phyloP scores from a whole-genome alignment of 1,284 basidiomycete species.

The Pseudozyma hubeiensis region DNA sequence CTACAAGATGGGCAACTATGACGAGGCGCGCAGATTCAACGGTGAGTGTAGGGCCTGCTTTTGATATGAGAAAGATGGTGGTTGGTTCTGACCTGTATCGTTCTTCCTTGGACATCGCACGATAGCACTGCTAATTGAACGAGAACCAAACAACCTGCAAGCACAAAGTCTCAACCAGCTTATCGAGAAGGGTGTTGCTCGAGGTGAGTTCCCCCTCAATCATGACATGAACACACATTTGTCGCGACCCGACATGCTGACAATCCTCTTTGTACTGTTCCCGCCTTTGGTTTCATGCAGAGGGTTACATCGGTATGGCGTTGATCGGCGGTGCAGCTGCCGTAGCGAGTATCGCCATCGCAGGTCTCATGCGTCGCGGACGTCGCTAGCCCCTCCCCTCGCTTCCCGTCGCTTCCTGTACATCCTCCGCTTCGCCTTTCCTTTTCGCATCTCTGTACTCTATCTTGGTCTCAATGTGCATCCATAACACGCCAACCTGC shows the following conservation, averaged over 20 bases:
- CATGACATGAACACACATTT: not conserved
- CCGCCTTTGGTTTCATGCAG: slow-evolving; percentile 70
- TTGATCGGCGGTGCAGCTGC: slow-evolving; percentile 90
- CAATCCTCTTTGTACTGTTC: not conserved
- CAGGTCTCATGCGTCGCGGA: slow-evolving; percentile 74
- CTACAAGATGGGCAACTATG: slow-evolving; percentile 96
- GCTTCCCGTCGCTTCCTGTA: not conserved
- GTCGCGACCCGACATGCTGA: not conserved
- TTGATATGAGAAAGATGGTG: not conserved
- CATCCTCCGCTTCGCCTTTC: not conserved
- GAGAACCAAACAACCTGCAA: slow-evolving; percentile 94
- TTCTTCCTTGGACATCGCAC: not conserved
- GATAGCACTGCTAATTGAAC: slow-evolving; percentile 85
- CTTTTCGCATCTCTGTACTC: slow-evolving; percentile 14
- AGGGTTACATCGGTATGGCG: slow-evolving; percentile 94
- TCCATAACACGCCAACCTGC: not conserved
- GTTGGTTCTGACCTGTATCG: not conserved
- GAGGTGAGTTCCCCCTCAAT: slow-evolving; percentile 74
- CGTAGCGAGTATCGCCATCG: slow-evolving; percentile 82
- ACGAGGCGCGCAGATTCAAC: slow-evolving; percentile 92
- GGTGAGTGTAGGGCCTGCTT: slow-evolving; percentile 72
- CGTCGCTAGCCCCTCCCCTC: slow-evolving; percentile 20
- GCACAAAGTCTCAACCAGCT: slow-evolving; percentile 85
- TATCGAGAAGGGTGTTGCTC: slow-evolving; percentile 87
- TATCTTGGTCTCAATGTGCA: slow-evolving; percentile 9